phyloP scores from a whole-genome alignment of 208 protist species.

The Trichomonas tenax region DNA sequence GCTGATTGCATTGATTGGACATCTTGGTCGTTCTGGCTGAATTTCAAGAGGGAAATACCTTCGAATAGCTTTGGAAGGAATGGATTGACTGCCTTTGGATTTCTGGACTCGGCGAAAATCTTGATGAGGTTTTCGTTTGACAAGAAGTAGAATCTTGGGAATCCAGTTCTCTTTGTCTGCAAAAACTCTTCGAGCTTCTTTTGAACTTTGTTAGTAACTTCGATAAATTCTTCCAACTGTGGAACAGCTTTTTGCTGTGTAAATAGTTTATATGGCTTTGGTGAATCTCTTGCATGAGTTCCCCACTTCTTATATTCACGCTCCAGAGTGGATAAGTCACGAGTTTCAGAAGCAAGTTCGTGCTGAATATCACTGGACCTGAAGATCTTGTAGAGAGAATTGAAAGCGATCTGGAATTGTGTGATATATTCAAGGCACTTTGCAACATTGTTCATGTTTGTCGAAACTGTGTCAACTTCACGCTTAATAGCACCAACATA shows the following conservation, averaged over 20 bases:
- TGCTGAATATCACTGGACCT: not conserved
- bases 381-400: not conserved
- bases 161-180: slow-evolving; percentile 44
- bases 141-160: slow-evolving; percentile 56
- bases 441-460: not conserved
- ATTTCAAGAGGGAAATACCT: slow-evolving; percentile 18
- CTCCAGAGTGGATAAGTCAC: slow-evolving; percentile 28
- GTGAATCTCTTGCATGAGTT: not conserved
- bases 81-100: slow-evolving; percentile 46
- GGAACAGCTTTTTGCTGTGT: not conserved
- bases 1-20: slow-evolving; percentile 55
- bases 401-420: not conserved
- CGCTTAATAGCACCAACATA: slow-evolving; percentile 15
- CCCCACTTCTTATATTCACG: slow-evolving; percentile 39
- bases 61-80: slow-evolving; percentile 50
- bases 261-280: not conserved
- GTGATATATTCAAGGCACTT: not conserved
- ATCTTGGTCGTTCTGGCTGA: slow-evolving; percentile 54
- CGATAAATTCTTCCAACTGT: slow-evolving; percentile 36
- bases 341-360: not conserved
- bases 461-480: not conserved
- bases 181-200: slow-evolving; percentile 82
- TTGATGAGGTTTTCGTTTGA: slow-evolving; percentile 76
- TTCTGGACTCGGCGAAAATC: slow-evolving; percentile 66
- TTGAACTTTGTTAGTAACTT: slow-evolving; percentile 76